Evolutionary conservation across 2,329 filamentous ascomycete genomes (phyloP), one percentile per base, ranked within the genome.

Genomic region (Plectosphaerella plurivora): DNA sequence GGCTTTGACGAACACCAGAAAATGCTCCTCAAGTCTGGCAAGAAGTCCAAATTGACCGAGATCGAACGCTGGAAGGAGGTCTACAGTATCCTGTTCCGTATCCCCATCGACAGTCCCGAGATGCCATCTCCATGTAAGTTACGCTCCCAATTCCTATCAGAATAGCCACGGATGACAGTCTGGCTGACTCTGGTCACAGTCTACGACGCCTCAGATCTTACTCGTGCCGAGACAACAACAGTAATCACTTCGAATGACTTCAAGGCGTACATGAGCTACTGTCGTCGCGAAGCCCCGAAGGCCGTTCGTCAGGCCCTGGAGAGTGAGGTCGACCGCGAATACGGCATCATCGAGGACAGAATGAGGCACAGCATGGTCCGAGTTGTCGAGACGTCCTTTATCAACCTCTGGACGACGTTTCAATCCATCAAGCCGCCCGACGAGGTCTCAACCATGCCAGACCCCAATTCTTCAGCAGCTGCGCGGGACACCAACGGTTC

Each of bases 11-110:
- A 69, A 9, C 66, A 68, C 12, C 60, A 70, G 25, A 64, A 65
- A 50, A 62, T 55, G 3, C 55, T 74, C 5, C 63, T 66, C 5
- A 33, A 33, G 28, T 33, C 28, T 8, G 59, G 70, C 2, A 58
- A 66, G 58, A 59, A 67, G 62, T 50, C 61, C 50, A 35, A 51
- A 57, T 39, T 53, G 53, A 61, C 55, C 0, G 70, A 72, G 37
- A 60, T 61, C 9, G 66, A 72, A 44, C 71, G 69, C 46, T 74
- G 71, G 71, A 55, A 54, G 5, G 64, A 69, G 35, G 65, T 69
- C 16, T 73, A 69, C 56, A 57, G 61, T 4, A 56, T 71, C 0
- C 57, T 74, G 1, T 73, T 74, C 35, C 62, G 60, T 14, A 64
- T 54, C 18, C 50, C 50, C 14, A 52, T 56, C 48, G 51, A 61